A percentile compares a stretch with the other conserved stretches of the same genome.
phyloP scores from a whole-genome alignment of 805 yeast genomes.

The Zygotorulaspora florentina region DNA sequence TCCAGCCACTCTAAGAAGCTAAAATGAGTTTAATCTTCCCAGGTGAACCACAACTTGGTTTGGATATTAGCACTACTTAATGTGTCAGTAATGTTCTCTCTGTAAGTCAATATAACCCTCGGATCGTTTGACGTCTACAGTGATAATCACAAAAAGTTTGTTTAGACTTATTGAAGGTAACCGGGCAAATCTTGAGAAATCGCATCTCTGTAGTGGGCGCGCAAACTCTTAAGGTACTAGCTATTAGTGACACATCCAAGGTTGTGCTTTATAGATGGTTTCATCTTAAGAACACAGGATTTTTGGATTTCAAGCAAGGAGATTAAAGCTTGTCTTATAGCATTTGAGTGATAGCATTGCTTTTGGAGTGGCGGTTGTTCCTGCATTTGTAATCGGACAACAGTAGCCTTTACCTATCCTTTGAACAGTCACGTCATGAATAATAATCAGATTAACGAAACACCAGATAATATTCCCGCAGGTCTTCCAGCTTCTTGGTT shows the following conservation, averaged over 20 bases:
- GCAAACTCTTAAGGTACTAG: neutral
- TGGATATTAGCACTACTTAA: too few relatives aligned
- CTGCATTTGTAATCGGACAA: neutral
- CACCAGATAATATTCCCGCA: conserved; percentile 10
- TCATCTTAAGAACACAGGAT: too few relatives aligned
- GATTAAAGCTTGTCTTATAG: neutral
- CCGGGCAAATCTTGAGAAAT: neutral
- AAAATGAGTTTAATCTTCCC: too few relatives aligned
- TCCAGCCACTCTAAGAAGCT: too few relatives aligned
- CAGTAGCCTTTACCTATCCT: neutral
- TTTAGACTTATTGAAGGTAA: neutral
- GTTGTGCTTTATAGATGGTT: too few relatives aligned
- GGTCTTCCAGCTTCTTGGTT: conserved; percentile 26
- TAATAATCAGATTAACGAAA: conserved; percentile 8
- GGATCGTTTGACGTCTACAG: neutral
- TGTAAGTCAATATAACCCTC: neutral
- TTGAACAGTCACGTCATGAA: conserved; percentile 2
- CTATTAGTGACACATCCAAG: too few relatives aligned
- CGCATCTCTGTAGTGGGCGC: conserved; percentile 1
- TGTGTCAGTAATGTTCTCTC: neutral
- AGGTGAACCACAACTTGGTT: too few relatives aligned
- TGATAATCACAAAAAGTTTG: conserved; percentile 14
- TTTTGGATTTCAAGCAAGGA: neutral
- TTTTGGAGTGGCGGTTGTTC: neutral
- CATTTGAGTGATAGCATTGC: neutral